Base-by-base conservation (phyloP, 306 rosid genomes). In the Ormosia semicastrata region DNA sequence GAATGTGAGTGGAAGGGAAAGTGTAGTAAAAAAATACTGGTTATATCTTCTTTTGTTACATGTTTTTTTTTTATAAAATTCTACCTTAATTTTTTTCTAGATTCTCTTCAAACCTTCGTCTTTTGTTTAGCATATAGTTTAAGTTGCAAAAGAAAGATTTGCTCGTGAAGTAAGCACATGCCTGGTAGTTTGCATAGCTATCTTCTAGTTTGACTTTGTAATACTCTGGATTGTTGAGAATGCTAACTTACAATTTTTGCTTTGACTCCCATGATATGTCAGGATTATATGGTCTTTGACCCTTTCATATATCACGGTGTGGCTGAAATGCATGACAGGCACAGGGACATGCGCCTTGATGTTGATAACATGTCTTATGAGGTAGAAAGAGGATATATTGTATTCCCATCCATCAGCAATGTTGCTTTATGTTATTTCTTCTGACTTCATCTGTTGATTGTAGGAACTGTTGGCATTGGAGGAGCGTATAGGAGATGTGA, bases 301-400 rank as follows among this genome's bases (percentile, higher is more conserved):
- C 97, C 97, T 30, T 94, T 87, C 81, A 76, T 90, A 73, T 85
- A 85, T 79, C 95, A 90, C 76, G 95, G 92, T 44, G 81, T 92
- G 89, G 94, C 95, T 41, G 98, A 94, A 83, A 83, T 89, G 87
- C 95, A 94, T 59, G 98, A 94, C 85, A 84, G 98, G 86, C 98
- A 94, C 88, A 86, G 98, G 81, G 97, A 90, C 80, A 90, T 94
- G 98, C 97, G 97, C 86, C 97, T 94, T 44, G 98, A 94, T 82
- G 98, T 94, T 49, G 98, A 94, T 81, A 94, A 94, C 89, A 92
- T 94, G 97, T 92, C 97, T 54, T 92, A 94, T 2, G 98, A 94
- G 98, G 98, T 92, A 90, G 82, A 69, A 66, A 14, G 56, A 67
- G 29, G 58, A 72, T 79, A 75, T 75, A 70, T 66, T 37, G 43